These are phyloP conservation scores for Diplodia corticola DNA, from an alignment of 2,329 filamentous ascomycete species.

Conservation along the genomic window DNA sequence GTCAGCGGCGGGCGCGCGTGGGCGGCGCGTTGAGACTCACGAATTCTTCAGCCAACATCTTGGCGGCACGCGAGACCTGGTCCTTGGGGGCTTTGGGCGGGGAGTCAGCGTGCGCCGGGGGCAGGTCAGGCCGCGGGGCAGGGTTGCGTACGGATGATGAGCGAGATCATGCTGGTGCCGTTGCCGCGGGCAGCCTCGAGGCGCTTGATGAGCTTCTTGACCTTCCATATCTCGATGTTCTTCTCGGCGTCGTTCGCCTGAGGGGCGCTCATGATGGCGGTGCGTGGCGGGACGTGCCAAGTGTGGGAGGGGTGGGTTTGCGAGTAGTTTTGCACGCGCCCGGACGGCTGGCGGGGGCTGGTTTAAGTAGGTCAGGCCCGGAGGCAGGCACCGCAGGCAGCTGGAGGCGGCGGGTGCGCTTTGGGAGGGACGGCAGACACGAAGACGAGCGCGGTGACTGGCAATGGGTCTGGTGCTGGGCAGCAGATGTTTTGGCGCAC, in stretches of 20 bases:
- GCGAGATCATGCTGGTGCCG: constrained; percentile 98
- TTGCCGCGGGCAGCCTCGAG: constrained; percentile 96
- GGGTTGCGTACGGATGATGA: constrained; percentile 82
- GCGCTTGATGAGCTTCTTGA: constrained; percentile 99
- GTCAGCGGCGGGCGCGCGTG: constrained; percentile 24
- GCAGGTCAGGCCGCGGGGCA: constrained; percentile 5
- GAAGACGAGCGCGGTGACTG: neutral
- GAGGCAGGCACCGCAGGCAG: constrained; percentile 10
- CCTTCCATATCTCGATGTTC: constrained; percentile 94
- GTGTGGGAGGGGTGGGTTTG: constrained; percentile 15
- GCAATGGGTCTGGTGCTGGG: constrained; percentile 6
- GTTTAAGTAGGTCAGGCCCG: constrained; percentile 13
- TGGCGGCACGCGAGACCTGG: constrained; percentile 90
- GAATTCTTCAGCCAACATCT: constrained; percentile 99
- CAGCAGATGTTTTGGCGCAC: constrained; percentile 19
- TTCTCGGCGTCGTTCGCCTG: constrained; percentile 89
- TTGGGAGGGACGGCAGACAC: neutral
- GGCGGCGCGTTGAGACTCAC: constrained; percentile 56
- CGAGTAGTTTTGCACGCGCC: constrained; percentile 22
- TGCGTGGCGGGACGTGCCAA: constrained; percentile 16
- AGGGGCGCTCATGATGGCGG: constrained; percentile 37
- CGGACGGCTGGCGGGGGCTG: neutral
- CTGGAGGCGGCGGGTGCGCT: neutral
- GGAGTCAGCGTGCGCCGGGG: constrained; percentile 7
- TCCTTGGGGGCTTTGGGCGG: constrained; percentile 80